These are phyloP conservation scores for Fusarium pseudocircinatum DNA, from an alignment of 2,329 filamentous ascomycete species.

Conservation along the genomic window DNA sequence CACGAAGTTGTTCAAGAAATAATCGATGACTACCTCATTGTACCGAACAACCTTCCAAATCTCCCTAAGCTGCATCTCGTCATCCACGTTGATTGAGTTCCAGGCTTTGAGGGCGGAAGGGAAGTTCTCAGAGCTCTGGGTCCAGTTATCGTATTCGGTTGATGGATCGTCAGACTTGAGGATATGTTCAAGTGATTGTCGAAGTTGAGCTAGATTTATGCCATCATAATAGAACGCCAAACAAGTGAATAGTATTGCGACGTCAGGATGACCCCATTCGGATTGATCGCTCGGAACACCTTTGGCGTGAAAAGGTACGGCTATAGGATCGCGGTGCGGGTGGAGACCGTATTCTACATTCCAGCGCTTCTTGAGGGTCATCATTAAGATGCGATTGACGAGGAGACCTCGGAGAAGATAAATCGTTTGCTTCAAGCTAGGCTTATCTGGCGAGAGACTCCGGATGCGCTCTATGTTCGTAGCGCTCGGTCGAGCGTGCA, in stretches of 20 bases:
- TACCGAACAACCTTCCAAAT: constrained; percentile 63
- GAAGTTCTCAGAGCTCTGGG: constrained; percentile 52
- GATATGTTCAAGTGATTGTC: constrained; percentile 61
- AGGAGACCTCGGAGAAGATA: constrained; percentile 72
- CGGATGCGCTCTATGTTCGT: constrained; percentile 18
- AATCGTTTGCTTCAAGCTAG: constrained; percentile 45
- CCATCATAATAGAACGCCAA: constrained; percentile 75
- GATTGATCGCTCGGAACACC: constrained; percentile 70
- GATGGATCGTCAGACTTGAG: constrained; percentile 65
- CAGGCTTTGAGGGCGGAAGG: constrained; percentile 63
- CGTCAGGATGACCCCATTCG: constrained; percentile 76
- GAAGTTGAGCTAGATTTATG: constrained; percentile 59
- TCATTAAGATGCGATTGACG: constrained; percentile 66
- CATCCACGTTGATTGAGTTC: constrained; percentile 70
- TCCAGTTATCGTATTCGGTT: constrained; percentile 65
- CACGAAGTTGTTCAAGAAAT: constrained; percentile 71
- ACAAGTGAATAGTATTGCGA: constrained; percentile 72
- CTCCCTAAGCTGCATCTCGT: constrained; percentile 60
- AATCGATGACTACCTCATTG: constrained; percentile 63
- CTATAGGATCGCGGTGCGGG: constrained; percentile 65
- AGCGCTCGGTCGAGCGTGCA: constrained; percentile 11
- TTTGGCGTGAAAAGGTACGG: constrained; percentile 57
- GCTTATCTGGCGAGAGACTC: constrained; percentile 34
- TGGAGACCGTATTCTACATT: constrained; percentile 73
- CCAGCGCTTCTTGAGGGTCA: constrained; percentile 71